Conservation (phyloP, 2,329 filamentous ascomycete species). For the Colletotrichum siamense region DNA sequence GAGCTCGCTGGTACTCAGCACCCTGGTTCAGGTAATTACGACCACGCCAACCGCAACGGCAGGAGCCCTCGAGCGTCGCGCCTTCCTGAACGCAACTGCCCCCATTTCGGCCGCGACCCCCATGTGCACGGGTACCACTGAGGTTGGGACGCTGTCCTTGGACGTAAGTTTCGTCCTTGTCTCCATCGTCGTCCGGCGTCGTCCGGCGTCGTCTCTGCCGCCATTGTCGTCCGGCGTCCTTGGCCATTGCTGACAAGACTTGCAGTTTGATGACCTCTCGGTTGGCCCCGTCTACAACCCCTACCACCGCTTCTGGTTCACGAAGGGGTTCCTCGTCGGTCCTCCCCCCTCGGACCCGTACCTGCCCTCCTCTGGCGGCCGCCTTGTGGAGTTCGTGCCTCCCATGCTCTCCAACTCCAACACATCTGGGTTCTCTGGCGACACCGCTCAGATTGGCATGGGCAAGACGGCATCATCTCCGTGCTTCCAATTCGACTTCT, state of each 20-base stretch:
- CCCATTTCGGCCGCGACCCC: slow-evolving; percentile 12
- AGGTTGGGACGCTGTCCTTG: slow-evolving; percentile 42
- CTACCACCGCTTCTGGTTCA: slow-evolving; percentile 45
- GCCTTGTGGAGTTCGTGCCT: slow-evolving; percentile 45
- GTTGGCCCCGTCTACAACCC: slow-evolving; percentile 45
- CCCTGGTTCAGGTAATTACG: slow-evolving; percentile 27
- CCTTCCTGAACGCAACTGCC: neutral
- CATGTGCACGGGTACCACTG: slow-evolving; percentile 22
- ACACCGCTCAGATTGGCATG: slow-evolving; percentile 44
- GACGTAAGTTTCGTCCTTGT: slow-evolving; percentile 34
- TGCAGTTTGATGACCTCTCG: slow-evolving; percentile 41
- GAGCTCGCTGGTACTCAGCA: slow-evolving; percentile 27
- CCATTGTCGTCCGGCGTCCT: slow-evolving; percentile 17
- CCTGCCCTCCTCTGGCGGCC: slow-evolving; percentile 42
- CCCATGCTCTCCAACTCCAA: slow-evolving; percentile 36
- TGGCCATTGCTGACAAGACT: neutral
- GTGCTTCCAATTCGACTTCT: slow-evolving; percentile 46
- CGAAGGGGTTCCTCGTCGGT: slow-evolving; percentile 43
- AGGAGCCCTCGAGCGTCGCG: neutral
- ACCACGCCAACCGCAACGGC: neutral
- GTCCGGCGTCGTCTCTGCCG: too few species aligned
- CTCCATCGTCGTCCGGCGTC: too few species aligned
- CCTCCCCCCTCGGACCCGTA: slow-evolving; percentile 39
- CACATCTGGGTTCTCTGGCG: slow-evolving; percentile 27
- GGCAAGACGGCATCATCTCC: slow-evolving; percentile 39